Percentiles rank a stretch among this genome's conserved stretches.
Evolutionary conservation across 352 stramenopile species (phyloP).

Genomic region (Phytopythium litorale): DNA sequence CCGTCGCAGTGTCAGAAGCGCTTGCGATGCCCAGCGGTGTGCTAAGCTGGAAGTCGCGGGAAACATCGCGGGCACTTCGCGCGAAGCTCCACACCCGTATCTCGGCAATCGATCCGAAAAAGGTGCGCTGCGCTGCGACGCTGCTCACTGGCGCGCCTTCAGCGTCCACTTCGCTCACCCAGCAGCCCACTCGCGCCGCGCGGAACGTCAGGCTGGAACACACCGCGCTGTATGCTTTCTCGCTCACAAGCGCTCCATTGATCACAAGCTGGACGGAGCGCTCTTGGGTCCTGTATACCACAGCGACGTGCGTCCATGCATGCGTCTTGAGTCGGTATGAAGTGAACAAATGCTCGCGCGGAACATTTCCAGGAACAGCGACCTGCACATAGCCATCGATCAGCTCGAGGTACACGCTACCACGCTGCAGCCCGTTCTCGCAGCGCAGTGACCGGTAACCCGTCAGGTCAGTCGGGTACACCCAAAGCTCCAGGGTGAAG

Average conservation of each 20-base stretch:
- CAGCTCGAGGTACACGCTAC: constrained; percentile 74
- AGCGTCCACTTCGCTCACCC: constrained; percentile 48
- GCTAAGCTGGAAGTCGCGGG: constrained; percentile 58
- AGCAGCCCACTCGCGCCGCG: constrained; percentile 61
- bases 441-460: constrained; percentile 66
- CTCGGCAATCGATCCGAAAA: constrained; percentile 72
- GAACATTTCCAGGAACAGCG: constrained; percentile 64
- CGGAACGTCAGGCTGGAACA: constrained; percentile 46
- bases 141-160: constrained; percentile 29
- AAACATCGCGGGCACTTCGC: constrained; percentile 39
- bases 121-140: constrained; percentile 45
- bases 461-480: constrained; percentile 57
- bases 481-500: constrained; percentile 82
- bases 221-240: constrained; percentile 38
- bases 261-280: constrained; percentile 39
- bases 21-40: constrained; percentile 34
- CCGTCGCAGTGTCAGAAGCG: background rate
- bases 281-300: constrained; percentile 38
- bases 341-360: constrained; percentile 67
- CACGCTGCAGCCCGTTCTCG: constrained; percentile 67
- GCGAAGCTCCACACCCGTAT: constrained; percentile 64
- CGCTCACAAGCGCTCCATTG: constrained; percentile 41
- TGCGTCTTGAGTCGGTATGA: constrained; percentile 45
- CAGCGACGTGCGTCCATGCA: constrained; percentile 65
- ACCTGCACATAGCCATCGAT: constrained; percentile 64